Base-by-base conservation (phyloP, 169 alveolate genomes). In the Eimeria sp. region DNA sequence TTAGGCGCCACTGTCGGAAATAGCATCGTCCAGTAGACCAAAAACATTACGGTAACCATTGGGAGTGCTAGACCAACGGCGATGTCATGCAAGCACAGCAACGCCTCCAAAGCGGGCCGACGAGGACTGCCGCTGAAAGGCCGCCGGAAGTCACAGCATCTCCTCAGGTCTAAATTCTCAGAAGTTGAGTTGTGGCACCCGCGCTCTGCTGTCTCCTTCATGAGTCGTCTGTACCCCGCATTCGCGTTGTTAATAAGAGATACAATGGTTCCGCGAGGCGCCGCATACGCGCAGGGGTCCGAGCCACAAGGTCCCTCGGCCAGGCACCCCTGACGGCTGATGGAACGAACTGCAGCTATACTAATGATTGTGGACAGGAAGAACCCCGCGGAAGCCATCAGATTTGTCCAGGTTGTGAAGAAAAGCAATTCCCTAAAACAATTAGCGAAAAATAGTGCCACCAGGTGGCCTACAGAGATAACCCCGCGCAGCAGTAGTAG, bases 371-470 rank as follows among this genome's bases (percentile, higher is more conserved):
- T 49, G 73, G 73, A 82, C 51, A 57, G 57, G 11, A 20, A 54
- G 49, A 7, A 82, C 0, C 18, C 72, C 47, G 14, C 40, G 43
- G 54, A 73, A 16, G 70, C 90, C 40, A 54, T 5, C 73, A 45
- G 16, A 20, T 82, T 82, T 27, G 90, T 82, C 90, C 90, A 82
- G 14, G 65, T 14, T 82, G 90, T 82, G 70, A 82, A 49, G 70
- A 49, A 82, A 4, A 22, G n/a, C 73, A 82, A 22, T 3, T 57
- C 63, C 7, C 20, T 25, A 30, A n/a, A 54, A 14, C n/a, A 6
- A 2, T 30, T 49, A 1, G 18, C 90, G n/a, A 20, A 27, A 27
- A 82, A 0, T 22, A 82, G 90, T 27, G n/a, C 27, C 49, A 27
- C 47, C n/a, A 51, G 65, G 27, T 82, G 90, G 49, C 67, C 47